Base-by-base conservation (phyloP, 371 early-diverging fungal species). In the Saksenaea vasiformis region DNA sequence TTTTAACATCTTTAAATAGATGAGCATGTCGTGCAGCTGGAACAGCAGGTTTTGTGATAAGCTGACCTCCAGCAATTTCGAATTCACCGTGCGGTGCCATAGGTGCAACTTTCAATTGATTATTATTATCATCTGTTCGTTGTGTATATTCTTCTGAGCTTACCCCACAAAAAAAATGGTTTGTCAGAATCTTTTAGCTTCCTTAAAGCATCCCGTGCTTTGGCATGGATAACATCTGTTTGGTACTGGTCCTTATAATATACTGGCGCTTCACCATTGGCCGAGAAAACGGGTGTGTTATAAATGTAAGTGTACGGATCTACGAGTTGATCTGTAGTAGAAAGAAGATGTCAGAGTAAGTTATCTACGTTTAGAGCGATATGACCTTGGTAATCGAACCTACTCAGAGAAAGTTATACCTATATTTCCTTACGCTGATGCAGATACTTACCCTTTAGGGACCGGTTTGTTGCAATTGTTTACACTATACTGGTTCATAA, bases 251-350 rank as follows among this genome's bases (percentile, higher is more conserved):
- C 78, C 1, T 70, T 64, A 57, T 83, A 81, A 15, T 60, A 67
- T 28, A 83, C 81, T 28, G 85, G 78, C 1, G 78, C 66, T 24
- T 83, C 74, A n/a, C 87, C 81, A 62, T 90, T 82, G 4, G 62
- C 71, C 0, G 87, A 75, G 64, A 90, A 90, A 11, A 87, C 78
- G 2, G 90, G 83, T 0, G 69, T 74, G 53, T 83, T 73, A 56
- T 84, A 88, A 1, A 84, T 75, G 61, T 86, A 90, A 26, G 84
- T 86, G 56, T 76, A 84, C 35, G 90, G 90, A 17, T 80, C 80
- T 8, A 90, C 84, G 4, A 88, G 65, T 8, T 85, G 87, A 58
- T 89, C 90, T 73, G 78, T 55, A 43, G 22, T 51, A 22, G n/a
- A n/a, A 15, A 0, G 51, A 31, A n/a, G 5, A 56, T 15, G 27